These are phyloP conservation scores for Neurospora sp. DNA, from an alignment of 495 filamentous ascomycete genomes.

Conservation along the genomic window DNA sequence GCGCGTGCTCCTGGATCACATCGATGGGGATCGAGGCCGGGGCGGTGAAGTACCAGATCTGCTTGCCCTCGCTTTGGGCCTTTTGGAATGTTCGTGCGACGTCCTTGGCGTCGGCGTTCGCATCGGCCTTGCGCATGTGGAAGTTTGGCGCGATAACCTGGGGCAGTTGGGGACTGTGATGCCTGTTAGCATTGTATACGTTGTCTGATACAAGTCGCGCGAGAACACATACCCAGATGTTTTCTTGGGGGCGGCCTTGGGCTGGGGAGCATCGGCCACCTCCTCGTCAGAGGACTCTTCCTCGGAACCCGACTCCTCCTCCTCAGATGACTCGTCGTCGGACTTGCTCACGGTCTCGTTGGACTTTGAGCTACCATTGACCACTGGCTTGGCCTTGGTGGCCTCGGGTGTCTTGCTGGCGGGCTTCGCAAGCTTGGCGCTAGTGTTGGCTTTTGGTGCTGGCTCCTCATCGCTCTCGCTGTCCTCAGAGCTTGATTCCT, in stretches of 20 bases:
- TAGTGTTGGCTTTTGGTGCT: constrained; percentile 9
- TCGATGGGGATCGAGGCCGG: constrained; percentile 39
- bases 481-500: constrained; percentile 8
- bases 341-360: constrained; percentile 18
- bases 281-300: constrained; percentile 14
- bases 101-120: constrained; percentile 24
- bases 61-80: constrained; percentile 37
- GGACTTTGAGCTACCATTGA: constrained; percentile 4
- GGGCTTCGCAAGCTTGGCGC: background rate
- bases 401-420: constrained; percentile 1
- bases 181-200: constrained; percentile 8
- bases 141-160: constrained; percentile 20
- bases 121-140: constrained; percentile 21
- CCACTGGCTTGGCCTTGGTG: background rate
- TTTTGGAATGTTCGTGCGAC: constrained; percentile 29
- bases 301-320: constrained; percentile 3
- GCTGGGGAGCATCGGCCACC: constrained; percentile 5
- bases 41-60: constrained; percentile 42
- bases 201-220: too few species aligned
- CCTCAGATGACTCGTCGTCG: constrained; percentile 12
- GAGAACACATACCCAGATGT: constrained; percentile 10
- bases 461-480: constrained; percentile 17
- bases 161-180: constrained; percentile 2
- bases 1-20: constrained; percentile 35
- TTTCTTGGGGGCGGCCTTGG: constrained; percentile 18